Evolutionary conservation across 257 asterid genomes (phyloP).

Genomic region (Jaltomata sinuosa): DNA sequence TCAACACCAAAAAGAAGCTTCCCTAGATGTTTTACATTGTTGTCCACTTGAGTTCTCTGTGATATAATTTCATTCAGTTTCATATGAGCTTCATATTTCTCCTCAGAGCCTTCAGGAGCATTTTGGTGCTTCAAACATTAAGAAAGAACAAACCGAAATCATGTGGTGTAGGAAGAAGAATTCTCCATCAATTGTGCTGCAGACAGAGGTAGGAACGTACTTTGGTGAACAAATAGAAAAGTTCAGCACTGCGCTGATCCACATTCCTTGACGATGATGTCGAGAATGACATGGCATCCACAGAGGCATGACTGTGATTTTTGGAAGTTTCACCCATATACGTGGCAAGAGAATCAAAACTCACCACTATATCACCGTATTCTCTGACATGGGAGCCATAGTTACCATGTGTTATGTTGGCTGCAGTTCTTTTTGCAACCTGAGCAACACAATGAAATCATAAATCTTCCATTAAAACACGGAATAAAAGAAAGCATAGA

Average conservation of each 20-base stretch:
- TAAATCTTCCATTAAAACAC: background rate
- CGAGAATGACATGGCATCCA: constrained; percentile 39
- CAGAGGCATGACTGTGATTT: background rate
- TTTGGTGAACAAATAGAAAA: constrained; percentile 81
- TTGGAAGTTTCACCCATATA: background rate
- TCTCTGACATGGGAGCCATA: background rate
- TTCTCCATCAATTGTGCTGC: background rate
- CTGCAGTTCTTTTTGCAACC: background rate
- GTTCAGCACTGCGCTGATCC: constrained; percentile 84
- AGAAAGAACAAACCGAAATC: background rate
- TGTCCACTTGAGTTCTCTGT: constrained; percentile 61
- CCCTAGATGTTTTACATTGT: constrained; percentile 51
- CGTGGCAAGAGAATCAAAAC: background rate
- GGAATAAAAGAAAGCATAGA: background rate
- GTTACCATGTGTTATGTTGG: background rate
- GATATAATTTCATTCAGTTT: constrained; percentile 71
- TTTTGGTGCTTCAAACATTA: constrained; percentile 27
- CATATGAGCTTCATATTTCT: constrained; percentile 69
- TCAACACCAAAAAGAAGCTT: constrained; percentile 82
- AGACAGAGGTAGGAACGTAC: constrained; percentile 10
- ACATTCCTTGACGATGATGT: constrained; percentile 38
- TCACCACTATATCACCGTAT: background rate
- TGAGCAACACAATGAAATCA: constrained; percentile 26
- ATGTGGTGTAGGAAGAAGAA: background rate
- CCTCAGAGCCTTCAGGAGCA: constrained; percentile 65